Evolutionary conservation across 306 rosid genomes (phyloP).

Genomic region (Castanea crenata): DNA sequence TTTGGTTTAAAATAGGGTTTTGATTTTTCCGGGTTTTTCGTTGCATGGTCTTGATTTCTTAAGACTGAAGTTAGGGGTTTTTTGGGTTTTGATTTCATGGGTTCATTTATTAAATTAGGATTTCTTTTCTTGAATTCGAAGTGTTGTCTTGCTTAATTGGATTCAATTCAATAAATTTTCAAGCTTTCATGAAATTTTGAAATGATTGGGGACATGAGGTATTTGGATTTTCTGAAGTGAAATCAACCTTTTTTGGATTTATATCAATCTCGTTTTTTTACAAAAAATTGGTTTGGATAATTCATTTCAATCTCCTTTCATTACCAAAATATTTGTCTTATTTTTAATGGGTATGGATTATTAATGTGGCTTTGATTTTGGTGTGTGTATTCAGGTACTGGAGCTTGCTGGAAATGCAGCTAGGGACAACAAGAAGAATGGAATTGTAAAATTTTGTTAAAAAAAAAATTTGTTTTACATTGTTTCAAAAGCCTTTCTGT

Average conservation of each 20-base stretch:
- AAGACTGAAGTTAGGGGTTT: background rate
- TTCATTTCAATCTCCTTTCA: background rate
- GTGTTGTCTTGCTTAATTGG: background rate
- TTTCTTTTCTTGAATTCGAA: too few species aligned
- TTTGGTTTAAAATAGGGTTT: too few species aligned
- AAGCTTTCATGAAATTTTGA: background rate
- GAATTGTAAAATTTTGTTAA: constrained; percentile 39
- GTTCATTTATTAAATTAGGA: background rate
- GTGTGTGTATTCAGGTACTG: constrained; percentile 42
- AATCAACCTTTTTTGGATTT: background rate
- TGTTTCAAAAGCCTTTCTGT: too few species aligned
- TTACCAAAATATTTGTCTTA: background rate
- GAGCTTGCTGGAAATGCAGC: constrained; percentile 91
- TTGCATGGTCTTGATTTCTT: too few species aligned
- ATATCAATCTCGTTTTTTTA: too few species aligned
- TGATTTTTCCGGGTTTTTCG: too few species aligned
- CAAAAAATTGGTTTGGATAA: too few species aligned
- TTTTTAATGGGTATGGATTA: background rate
- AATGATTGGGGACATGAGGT: background rate
- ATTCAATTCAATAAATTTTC: background rate
- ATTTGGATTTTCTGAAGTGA: background rate
- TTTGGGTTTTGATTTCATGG: background rate
- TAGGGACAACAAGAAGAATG: constrained; percentile 85
- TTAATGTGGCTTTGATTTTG: background rate
- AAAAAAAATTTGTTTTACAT: too few species aligned